phyloP scores from a whole-genome alignment of 495 filamentous ascomycete species.

The Penicillium herquei region DNA sequence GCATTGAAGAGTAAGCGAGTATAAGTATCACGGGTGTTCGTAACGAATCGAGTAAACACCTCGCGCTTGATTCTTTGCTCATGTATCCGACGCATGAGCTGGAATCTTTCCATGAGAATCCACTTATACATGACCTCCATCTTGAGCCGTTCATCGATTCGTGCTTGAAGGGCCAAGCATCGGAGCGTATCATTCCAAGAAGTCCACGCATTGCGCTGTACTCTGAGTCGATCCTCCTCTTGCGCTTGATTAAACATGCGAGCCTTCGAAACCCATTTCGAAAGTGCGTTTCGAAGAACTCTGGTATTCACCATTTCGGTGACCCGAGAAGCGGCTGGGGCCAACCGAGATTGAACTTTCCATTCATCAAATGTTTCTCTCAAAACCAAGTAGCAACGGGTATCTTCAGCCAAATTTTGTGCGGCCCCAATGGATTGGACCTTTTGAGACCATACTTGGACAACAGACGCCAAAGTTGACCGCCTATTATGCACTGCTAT shows the following conservation, averaged over 20 bases:
- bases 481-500: constrained; percentile 33
- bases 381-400: constrained; percentile 31
- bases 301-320: constrained; percentile 47
- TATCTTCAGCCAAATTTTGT: constrained; percentile 32
- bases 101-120: constrained; percentile 55
- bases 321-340: constrained; percentile 47
- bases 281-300: constrained; percentile 47
- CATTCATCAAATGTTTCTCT: constrained; percentile 35
- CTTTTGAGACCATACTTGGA: constrained; percentile 35
- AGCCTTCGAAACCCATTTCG: constrained; percentile 50
- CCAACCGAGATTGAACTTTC: constrained; percentile 42
- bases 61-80: constrained; percentile 50
- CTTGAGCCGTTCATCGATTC: constrained; percentile 58
- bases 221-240: constrained; percentile 49
- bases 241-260: constrained; percentile 53
- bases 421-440: constrained; percentile 25
- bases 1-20: constrained; percentile 37
- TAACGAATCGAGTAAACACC: constrained; percentile 42
- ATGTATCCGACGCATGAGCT: constrained; percentile 51
- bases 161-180: constrained; percentile 48
- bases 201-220: constrained; percentile 59
- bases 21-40: constrained; percentile 38
- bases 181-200: constrained; percentile 67
- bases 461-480: constrained; percentile 20
- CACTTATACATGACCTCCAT: constrained; percentile 63